phyloP scores from a whole-genome alignment of 805 yeast species.

The Metschnikowia shivogae region DNA sequence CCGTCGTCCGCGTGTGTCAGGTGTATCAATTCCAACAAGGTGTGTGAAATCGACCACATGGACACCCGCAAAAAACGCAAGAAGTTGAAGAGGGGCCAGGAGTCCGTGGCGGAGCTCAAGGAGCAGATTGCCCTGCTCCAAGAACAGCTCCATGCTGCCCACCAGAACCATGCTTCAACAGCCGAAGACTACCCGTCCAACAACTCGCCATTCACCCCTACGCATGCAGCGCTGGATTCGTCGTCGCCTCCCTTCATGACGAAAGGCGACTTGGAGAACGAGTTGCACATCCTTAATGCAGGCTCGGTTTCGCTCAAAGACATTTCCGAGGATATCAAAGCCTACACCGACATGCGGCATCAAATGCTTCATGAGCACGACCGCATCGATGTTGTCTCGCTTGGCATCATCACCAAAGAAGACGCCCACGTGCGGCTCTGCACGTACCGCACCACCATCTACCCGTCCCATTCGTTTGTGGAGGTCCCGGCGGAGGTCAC shows the following conservation, averaged over 20 bases:
- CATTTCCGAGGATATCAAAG: slow-evolving; percentile 45
- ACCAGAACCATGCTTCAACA: slow-evolving; percentile 6
- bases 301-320: slow-evolving; percentile 34
- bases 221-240: slow-evolving; percentile 6
- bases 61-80: slow-evolving; percentile 51
- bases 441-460: slow-evolving; percentile 46
- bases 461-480: slow-evolving; percentile 54
- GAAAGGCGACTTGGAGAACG: slow-evolving; percentile 40
- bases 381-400: slow-evolving; percentile 47
- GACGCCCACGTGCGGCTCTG: slow-evolving; percentile 57
- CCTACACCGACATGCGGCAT: slow-evolving; percentile 41
- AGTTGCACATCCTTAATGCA: slow-evolving; percentile 32
- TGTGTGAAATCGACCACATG: slow-evolving; percentile 64
- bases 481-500: slow-evolving; percentile 43
- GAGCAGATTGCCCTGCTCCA: slow-evolving; percentile 19
- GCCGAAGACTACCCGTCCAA: neutral
- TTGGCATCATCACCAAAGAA: slow-evolving; percentile 52
- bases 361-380: slow-evolving; percentile 24
- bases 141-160: slow-evolving; percentile 13
- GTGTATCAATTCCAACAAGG: slow-evolving; percentile 58
- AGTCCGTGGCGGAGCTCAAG: slow-evolving; percentile 20
- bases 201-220: neutral
- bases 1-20: slow-evolving; percentile 68
- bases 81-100: slow-evolving; percentile 18
- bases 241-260: slow-evolving; percentile 24